phyloP scores from a whole-genome alignment of 139 green algal species.

The Chlorella sp. region DNA sequence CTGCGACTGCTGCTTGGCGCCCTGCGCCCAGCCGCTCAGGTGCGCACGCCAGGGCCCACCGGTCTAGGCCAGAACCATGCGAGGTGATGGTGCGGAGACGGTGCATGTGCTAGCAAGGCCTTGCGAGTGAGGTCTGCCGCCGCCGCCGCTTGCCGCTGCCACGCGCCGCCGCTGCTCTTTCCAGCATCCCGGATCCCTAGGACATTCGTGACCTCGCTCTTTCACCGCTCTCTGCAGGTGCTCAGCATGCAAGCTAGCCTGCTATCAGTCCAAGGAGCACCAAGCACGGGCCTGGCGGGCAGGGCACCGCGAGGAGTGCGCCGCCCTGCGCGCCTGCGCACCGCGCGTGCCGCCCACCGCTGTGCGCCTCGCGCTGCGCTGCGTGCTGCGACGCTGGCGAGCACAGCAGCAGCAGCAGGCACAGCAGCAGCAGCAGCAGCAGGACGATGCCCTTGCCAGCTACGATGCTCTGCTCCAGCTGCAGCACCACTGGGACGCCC shows the following conservation, averaged over 20 bases:
- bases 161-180: too few relatives aligned
- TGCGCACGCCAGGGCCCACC: too few relatives aligned
- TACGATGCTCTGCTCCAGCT: slow-evolving; percentile 53
- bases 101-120: too few relatives aligned
- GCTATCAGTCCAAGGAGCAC: slow-evolving; percentile 60
- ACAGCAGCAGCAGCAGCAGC: slow-evolving; percentile 8
- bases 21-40: too few relatives aligned
- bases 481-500: slow-evolving; percentile 62
- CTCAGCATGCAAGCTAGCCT: slow-evolving; percentile 53
- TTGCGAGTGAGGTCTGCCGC: too few relatives aligned
- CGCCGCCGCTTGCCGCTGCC: too few relatives aligned
- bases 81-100: too few relatives aligned
- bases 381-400: slow-evolving; percentile 34
- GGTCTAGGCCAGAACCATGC: too few relatives aligned
- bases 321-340: slow-evolving; percentile 46
- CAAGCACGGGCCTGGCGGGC: slow-evolving; percentile 66
- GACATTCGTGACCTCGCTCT: background rate
- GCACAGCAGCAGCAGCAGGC: background rate
- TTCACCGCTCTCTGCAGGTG: slow-evolving; percentile 35
- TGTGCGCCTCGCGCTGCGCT: slow-evolving; percentile 61
- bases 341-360: slow-evolving; percentile 65
- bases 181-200: too few relatives aligned
- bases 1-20: too few relatives aligned
- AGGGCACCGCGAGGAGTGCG: slow-evolving; percentile 68
- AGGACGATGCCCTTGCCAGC: background rate